Base-by-base conservation (phyloP, 345 rosid species). In the Eucalyptus cloeziana region DNA sequence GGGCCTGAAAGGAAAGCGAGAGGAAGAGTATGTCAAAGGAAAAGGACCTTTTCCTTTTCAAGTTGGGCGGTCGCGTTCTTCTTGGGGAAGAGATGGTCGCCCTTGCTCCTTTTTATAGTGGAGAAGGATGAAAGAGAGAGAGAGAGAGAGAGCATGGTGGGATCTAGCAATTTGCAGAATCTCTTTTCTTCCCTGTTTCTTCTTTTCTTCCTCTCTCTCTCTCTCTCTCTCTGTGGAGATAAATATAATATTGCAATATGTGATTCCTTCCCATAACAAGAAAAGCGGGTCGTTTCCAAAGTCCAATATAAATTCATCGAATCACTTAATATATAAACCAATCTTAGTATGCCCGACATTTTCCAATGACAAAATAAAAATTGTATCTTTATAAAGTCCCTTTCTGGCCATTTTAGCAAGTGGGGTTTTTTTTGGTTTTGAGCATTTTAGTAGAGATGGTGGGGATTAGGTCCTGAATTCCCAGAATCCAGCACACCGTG, bases 121-220 rank as follows among this genome's bases (percentile, higher is more conserved):
- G 30, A 76, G 30, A 76, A 40, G 85, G 47, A 40, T 76, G 81
- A 40, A 69, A 83, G 89, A 86, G 12, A 4, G 25, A 52, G 22
- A 54, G 51, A 49, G 51, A 54, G 89, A 87, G 86, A 83, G 89
- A 86, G 19, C 79, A 88, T 49, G 90, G 91, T 88, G 91, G 91
- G 90, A n/a, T 87, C 89, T 37, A 45, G 92, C 94, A 92, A 94
- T 92, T 93, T 91, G 96, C 92, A 62, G 91, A 92, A 91, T 93
- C 86, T 89, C 85, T 86, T 67, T 37, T 19, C 22, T 16, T 16
- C 19, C 21, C 33, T 64, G 19, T 67, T 30, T 8, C 19, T n/a
- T n/a, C 33, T 15, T 31, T n/a, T 69, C 24, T 17, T 31, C 11
- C 24, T 56, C 62, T 56, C 47, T 3, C 47, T 44, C 45, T 44